Conservation (phyloP, 2,329 filamentous ascomycete genomes). For the Raffaelea arxii region DNA sequence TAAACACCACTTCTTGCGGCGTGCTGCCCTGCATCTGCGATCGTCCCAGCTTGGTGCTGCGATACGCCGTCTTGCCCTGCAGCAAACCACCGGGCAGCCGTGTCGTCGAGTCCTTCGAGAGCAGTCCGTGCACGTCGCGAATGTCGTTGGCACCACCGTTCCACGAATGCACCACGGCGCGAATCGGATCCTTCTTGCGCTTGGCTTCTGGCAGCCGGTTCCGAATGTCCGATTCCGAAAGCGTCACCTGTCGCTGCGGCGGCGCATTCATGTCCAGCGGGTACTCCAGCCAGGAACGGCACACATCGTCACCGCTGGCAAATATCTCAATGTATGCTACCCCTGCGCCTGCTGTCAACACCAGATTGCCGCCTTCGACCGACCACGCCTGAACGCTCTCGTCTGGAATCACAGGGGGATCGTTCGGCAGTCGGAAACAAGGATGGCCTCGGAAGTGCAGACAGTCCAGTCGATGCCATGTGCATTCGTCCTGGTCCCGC, state of each 20-base stretch:
- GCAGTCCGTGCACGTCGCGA: conserved; percentile 63
- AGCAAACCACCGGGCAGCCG: conserved; percentile 59
- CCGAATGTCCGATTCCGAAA: conserved; percentile 69
- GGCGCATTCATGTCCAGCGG: conserved; percentile 48
- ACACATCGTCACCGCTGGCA: conserved; percentile 69
- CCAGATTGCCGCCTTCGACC: conserved; percentile 64
- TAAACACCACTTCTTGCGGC: conserved; percentile 64
- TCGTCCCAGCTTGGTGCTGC: conserved; percentile 63
- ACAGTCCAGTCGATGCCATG: conserved; percentile 83
- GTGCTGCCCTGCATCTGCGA: conserved; percentile 62
- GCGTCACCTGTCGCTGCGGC: conserved; percentile 59
- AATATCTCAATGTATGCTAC: conserved; percentile 80
- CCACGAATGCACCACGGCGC: conserved; percentile 65
- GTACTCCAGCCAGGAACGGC: conserved; percentile 75
- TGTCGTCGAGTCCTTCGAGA: conserved; percentile 60
- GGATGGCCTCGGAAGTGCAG: conserved; percentile 85
- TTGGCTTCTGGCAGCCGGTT: conserved; percentile 61
- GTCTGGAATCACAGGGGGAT: conserved; percentile 54
- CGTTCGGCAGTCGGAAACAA: conserved; percentile 76
- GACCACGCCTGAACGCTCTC: conserved; percentile 79
- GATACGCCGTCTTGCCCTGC: conserved; percentile 61
- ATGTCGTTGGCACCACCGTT: conserved; percentile 66
- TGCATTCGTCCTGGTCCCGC: conserved; percentile 70
- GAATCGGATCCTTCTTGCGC: conserved; percentile 53
- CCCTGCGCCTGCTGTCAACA: conserved; percentile 71